Evolutionary conservation across 75 land plant genomes (phyloP).

Genomic region (Selaginella moellendorffii): DNA sequence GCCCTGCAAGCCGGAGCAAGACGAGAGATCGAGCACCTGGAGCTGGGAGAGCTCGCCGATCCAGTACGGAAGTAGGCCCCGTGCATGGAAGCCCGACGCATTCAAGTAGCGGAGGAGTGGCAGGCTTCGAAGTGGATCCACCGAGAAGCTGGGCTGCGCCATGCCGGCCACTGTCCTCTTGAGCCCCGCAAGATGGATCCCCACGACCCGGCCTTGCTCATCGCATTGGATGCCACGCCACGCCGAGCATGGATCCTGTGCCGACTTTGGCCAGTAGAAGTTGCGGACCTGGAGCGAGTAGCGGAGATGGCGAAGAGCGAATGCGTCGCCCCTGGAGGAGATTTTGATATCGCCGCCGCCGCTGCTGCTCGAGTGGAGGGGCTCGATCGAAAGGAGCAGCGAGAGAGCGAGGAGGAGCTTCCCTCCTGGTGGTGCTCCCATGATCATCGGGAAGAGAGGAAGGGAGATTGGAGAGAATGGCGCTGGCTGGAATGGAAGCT

Average conservation of each 20-base stretch:
- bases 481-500: no score
- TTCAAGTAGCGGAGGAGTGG: conserved; percentile 41
- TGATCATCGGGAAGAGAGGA: no score
- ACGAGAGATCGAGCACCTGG: conserved; percentile 47
- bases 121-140: conserved; percentile 43
- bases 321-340: no score
- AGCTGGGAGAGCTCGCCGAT: conserved; percentile 28
- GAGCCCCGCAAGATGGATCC: conserved; percentile 48
- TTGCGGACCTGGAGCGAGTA: conserved; percentile 50
- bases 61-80: conserved; percentile 72
- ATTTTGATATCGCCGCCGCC: no score
- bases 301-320: conserved; percentile 27
- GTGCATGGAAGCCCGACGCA: conserved; percentile 49
- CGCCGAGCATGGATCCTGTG: conserved; percentile 46
- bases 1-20: conserved; percentile 33
- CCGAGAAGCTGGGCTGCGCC: conserved; percentile 42
- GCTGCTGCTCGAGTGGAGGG: no score
- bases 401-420: no score
- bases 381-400: no score
- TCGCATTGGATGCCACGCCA: conserved; percentile 62
- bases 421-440: no score
- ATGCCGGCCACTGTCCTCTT: conserved; percentile 44
- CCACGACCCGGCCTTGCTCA: conserved; percentile 35
- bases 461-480: no score
- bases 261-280: conserved; percentile 60